Percentiles rank a stretch among this genome's conserved stretches.
Conservation (phyloP, 129 eudicot genomes). For the Kitagawia praeruptora region DNA sequence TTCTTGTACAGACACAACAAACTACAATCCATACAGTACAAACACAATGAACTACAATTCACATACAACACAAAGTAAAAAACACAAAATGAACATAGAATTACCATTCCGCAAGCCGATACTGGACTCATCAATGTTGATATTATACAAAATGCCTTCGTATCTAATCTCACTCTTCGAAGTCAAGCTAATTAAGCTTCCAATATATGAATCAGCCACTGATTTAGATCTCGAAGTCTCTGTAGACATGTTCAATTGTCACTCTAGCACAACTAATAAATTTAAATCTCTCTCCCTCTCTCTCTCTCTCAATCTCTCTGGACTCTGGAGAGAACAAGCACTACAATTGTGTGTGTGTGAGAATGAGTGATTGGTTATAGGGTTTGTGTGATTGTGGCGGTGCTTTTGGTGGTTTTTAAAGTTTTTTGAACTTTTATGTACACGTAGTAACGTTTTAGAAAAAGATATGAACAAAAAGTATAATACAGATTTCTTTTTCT, state of each 20-base stretch:
- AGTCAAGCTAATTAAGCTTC: conserved; percentile 70
- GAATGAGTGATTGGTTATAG: too few species aligned
- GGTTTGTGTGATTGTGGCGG: too few species aligned
- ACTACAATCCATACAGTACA: neutral
- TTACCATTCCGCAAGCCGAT: conserved; percentile 71
- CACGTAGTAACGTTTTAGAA: too few species aligned
- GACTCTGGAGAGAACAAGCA: too few species aligned
- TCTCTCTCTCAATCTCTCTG: too few species aligned
- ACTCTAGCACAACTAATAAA: neutral
- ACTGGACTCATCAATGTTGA: conserved; percentile 76
- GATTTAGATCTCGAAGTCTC: conserved; percentile 62
- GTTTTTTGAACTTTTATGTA: too few species aligned
- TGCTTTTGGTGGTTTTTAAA: too few species aligned
- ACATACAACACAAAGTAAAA: neutral
- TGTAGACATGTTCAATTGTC: conserved; percentile 35
- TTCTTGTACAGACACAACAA: neutral
- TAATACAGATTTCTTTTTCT: too few species aligned
- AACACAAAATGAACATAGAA: neutral
- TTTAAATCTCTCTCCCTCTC: too few species aligned
- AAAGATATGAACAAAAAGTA: too few species aligned
- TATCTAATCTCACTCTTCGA: conserved; percentile 84
- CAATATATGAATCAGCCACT: conserved; percentile 71
- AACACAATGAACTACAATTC: neutral
- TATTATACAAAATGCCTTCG: conserved; percentile 62
- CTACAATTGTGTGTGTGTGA: too few species aligned